These are phyloP conservation scores for Cercospora sp. DNA, from an alignment of 2,329 filamentous ascomycete species.

Conservation along the genomic window DNA sequence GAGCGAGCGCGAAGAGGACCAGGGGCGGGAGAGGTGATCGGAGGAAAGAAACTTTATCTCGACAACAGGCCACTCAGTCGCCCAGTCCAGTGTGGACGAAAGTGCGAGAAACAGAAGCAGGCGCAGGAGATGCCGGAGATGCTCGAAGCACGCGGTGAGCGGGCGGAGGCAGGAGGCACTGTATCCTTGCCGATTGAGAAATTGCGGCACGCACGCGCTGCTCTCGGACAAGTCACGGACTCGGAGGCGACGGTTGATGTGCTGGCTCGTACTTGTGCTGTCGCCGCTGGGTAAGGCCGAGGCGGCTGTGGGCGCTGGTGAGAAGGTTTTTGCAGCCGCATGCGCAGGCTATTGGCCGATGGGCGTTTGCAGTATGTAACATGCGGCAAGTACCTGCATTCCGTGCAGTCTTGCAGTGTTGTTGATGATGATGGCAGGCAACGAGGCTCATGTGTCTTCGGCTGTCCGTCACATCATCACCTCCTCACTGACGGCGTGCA, in stretches of 20 bases:
- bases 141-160: neutral
- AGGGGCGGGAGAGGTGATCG: neutral
- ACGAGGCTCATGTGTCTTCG: too few species aligned
- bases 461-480: too few species aligned
- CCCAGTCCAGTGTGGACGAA: neutral
- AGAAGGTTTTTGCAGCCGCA: neutral
- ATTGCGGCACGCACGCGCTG: neutral
- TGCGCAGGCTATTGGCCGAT: neutral
- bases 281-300: neutral
- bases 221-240: slow-evolving; percentile 1
- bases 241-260: neutral
- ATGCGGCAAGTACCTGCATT: slow-evolving; percentile 2
- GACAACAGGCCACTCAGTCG: neutral
- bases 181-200: neutral
- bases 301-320: neutral
- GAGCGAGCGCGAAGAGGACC: neutral
- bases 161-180: neutral
- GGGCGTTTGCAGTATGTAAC: slow-evolving; percentile 1
- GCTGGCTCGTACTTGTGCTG: neutral
- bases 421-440: too few species aligned
- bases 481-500: too few species aligned
- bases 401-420: neutral
- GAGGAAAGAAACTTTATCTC: neutral
- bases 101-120: neutral
- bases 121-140: neutral